A percentile compares a stretch with the other conserved stretches of the same genome.
Conservation (phyloP, 129 eudicot species). For the Tagetes patula region DNA sequence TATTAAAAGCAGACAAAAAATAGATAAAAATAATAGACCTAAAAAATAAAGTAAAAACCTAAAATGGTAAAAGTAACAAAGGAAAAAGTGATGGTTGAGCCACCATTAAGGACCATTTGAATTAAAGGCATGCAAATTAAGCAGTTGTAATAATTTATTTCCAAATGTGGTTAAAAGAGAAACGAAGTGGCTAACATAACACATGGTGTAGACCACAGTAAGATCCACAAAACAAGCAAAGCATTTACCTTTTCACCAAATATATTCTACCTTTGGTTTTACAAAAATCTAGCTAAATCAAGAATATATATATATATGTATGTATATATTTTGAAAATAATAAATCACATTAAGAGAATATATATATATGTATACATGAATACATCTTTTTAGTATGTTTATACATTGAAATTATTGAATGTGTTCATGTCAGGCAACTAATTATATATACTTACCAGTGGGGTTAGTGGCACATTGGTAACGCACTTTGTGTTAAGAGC, state of each 20-base stretch:
- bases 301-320: too few species aligned
- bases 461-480: too few species aligned
- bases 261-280: too few species aligned
- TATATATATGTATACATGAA: too few species aligned
- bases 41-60: neutral
- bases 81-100: conserved; percentile 11
- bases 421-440: too few species aligned
- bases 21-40: neutral
- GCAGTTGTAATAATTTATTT: conserved; percentile 18
- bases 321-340: too few species aligned
- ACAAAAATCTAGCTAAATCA: too few species aligned
- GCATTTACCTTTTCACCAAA: conserved; percentile 18
- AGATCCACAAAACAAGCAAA: conserved; percentile 17
- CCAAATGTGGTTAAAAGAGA: conserved; percentile 14
- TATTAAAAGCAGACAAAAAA: neutral
- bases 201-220: conserved; percentile 29
- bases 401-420: too few species aligned
- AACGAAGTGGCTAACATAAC: conserved; percentile 16
- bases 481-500: too few species aligned
- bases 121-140: conserved; percentile 2
- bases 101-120: conserved; percentile 26
- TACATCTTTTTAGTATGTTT: too few species aligned
- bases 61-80: conserved; percentile 11
- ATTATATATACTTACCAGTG: too few species aligned
- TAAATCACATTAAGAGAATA: too few species aligned